Evolutionary conservation across 179 eudicot genomes (phyloP).

Genomic region (Dionaea muscipula): DNA sequence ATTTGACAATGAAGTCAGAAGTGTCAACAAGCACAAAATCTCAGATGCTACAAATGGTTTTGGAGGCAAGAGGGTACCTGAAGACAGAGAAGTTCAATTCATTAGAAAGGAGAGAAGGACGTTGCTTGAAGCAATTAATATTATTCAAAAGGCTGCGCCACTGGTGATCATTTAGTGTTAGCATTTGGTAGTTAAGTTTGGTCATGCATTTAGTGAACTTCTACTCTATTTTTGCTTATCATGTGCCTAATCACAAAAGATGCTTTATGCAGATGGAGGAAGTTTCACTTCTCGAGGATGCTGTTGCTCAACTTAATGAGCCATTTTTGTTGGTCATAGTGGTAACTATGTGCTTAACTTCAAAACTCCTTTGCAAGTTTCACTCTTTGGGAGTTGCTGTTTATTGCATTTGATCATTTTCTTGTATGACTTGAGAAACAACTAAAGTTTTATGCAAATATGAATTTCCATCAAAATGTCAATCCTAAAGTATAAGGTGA

Average conservation of each 20-base stretch:
- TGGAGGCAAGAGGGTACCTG: slow-evolving; percentile 29
- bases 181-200: slow-evolving; percentile 34
- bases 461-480: too few species aligned
- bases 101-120: slow-evolving; percentile 47
- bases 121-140: slow-evolving; percentile 51
- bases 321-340: slow-evolving; percentile 98
- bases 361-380: slow-evolving; percentile 89
- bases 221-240: not conserved
- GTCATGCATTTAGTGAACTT: not conserved
- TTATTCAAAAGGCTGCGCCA: slow-evolving; percentile 70
- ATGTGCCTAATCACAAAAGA: slow-evolving; percentile 6
- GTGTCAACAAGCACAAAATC: slow-evolving; percentile 17
- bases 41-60: slow-evolving; percentile 32
- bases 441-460: too few species aligned
- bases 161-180: slow-evolving; percentile 77
- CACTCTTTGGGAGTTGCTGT: slow-evolving; percentile 94
- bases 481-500: too few species aligned
- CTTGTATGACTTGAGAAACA: not conserved
- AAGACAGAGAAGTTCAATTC: slow-evolving; percentile 52
- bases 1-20: slow-evolving; percentile 14
- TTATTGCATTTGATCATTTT: slow-evolving; percentile 36
- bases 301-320: slow-evolving; percentile 84
- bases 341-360: slow-evolving; percentile 99
- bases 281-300: slow-evolving; percentile 84
- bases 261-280: slow-evolving; percentile 72